Evolutionary conservation across 805 yeast species (phyloP).

Genomic region (Candida lessepsii): DNA sequence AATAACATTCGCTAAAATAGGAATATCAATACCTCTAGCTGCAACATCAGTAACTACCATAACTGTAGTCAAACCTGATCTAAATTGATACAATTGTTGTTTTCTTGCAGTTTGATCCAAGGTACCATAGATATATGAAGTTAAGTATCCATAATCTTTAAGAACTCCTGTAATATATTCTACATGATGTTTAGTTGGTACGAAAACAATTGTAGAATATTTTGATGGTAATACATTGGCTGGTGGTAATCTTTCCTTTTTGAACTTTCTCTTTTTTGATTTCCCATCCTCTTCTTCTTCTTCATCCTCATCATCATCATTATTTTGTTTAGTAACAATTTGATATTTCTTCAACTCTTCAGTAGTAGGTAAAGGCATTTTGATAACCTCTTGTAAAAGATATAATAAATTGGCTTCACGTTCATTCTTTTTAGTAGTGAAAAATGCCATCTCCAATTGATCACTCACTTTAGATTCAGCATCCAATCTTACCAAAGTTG

Average conservation of each 20-base stretch:
- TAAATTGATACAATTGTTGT: constrained; percentile 79
- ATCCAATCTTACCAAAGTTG: constrained; percentile 88
- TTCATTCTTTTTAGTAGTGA: constrained; percentile 78
- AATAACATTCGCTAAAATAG: constrained; percentile 90
- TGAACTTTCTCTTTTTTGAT: constrained; percentile 39
- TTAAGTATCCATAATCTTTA: constrained; percentile 78
- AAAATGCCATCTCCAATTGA: constrained; percentile 83
- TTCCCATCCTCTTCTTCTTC: constrained; percentile 25
- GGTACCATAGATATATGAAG: constrained; percentile 89
- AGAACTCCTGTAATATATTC: constrained; percentile 78
- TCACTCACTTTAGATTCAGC: constrained; percentile 90
- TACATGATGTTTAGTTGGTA: constrained; percentile 97
- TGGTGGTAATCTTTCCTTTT: constrained; percentile 62
- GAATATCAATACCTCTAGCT: constrained; percentile 98
- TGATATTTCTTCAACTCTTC: constrained; percentile 61
- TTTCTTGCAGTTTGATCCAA: constrained; percentile 94
- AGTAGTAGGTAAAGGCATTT: constrained; percentile 74
- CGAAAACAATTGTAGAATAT: constrained; percentile 86
- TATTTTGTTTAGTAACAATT: constrained; percentile 46
- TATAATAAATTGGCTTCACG: constrained; percentile 83
- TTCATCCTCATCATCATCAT: constrained; percentile 53
- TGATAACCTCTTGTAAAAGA: constrained; percentile 78
- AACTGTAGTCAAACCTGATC: constrained; percentile 80
- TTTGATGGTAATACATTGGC: constrained; percentile 85
- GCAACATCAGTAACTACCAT: constrained; percentile 97